Evolutionary conservation across 208 protist genomes (phyloP), one percentile per base, ranked within the genome.

Genomic region (Leishmania turanica): DNA sequence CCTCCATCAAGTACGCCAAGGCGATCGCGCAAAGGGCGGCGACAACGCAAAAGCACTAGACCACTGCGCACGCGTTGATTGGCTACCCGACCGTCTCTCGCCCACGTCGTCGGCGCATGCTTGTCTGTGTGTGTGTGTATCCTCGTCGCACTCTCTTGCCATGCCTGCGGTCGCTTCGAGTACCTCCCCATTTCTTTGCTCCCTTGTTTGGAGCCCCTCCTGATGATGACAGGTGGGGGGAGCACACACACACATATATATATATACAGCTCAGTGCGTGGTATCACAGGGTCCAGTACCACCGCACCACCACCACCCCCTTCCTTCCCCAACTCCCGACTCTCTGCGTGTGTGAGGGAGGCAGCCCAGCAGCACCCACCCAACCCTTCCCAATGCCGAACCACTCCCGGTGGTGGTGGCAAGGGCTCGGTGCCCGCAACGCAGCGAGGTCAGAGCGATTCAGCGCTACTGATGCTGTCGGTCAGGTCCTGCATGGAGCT

Each of bases 1-100:
- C 85, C 9, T 93, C 92, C 69, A 62, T 5, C 31, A 56, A 73
- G 34, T 72, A 77, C 54, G 81, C 70, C 2, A 78, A 60, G 15
- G 31, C 9, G 3, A 27, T 79, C 7, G 8, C 9, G 60, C 62
- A 27, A 9, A 65, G 53, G 77, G 81, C 11, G 49, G 78, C 3
- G 68, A 19, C 24, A 15, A 9, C 68, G 0, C 11, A 24, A 53
- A 24, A 31, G 11, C 42, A 24, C 6, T 72, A 72, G 42, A 53
- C 42, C 24, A 72, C 37, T 42, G 8, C 2, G 8, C 5, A 37
- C 51, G 47, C 68, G 73, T 37, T 51, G n/a, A 34, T 70, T 9
- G n/a, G 1, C 60, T 37, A 73, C 17, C 56, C 37, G 62, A 75
- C 17, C 68, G 34, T 4, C 13, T 4, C 13, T 27, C 37, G 5